Conservation (phyloP, 2,329 filamentous ascomycete genomes). For the Dissoconium aciculare region DNA sequence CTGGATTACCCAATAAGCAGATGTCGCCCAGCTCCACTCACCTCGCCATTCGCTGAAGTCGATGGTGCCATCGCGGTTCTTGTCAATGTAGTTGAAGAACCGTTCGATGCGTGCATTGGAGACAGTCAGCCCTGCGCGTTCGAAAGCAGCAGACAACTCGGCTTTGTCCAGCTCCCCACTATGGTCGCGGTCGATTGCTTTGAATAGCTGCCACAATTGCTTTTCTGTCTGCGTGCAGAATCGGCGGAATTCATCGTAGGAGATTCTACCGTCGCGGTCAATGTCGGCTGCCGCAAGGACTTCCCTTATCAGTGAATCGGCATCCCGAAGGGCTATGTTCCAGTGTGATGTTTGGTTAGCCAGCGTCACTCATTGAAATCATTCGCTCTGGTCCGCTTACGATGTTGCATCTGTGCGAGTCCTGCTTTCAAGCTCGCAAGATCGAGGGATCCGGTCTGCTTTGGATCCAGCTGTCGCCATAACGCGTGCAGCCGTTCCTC, state of each 20-base stretch:
- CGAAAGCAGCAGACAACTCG: conserved; percentile 70
- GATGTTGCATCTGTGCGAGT: conserved; percentile 78
- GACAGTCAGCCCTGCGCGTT: conserved; percentile 61
- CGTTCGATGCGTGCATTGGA: conserved; percentile 61
- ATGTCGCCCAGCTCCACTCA: conserved; percentile 32
- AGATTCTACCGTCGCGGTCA: conserved; percentile 76
- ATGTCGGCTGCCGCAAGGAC: conserved; percentile 73
- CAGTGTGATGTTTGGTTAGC: conserved; percentile 7
- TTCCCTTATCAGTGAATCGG: conserved; percentile 66
- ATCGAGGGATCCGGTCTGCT: conserved; percentile 65
- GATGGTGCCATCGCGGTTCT: conserved; percentile 73
- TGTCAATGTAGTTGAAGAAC: conserved; percentile 83
- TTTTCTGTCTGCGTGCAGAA: conserved; percentile 82
- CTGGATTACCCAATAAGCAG: conserved; percentile 1
- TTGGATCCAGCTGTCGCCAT: conserved; percentile 69
- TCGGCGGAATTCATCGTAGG: conserved; percentile 78
- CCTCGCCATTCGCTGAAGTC: conserved; percentile 89
- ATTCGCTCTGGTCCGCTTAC: conserved; percentile 37
- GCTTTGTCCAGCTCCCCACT: conserved; percentile 74
- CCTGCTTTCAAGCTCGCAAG: conserved; percentile 72
- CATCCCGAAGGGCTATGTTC: conserved; percentile 70
- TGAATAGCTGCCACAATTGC: conserved; percentile 69
- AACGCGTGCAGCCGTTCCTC: conserved; percentile 70
- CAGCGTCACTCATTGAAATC: too few relatives aligned
- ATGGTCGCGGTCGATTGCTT: conserved; percentile 68